Base-by-base conservation (phyloP, 139 green algal species). In the Pleodorina starrii region DNA sequence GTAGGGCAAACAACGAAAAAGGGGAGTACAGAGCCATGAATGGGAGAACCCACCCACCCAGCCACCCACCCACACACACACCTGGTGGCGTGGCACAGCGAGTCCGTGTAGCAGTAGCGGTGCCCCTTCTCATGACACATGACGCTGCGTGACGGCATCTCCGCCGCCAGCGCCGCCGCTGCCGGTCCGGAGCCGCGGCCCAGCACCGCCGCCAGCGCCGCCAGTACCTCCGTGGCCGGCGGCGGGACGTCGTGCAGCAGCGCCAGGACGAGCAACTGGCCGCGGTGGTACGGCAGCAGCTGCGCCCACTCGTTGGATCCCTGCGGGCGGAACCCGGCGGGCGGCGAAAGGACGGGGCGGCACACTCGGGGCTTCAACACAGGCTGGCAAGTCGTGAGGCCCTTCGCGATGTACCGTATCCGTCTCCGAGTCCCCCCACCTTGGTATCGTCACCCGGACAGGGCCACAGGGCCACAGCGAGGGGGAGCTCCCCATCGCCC, bases 211-310 rank as follows among this genome's bases (percentile, higher is more conserved):
- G 84, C 84, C 48, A 89, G 84, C 84, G 84, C 84, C 68, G 68
- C 84, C 69, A 89, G 69, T 46, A 82, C 48, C 27, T 89, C 84
- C 5, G 46, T 7, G 5, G 16, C 69, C 5, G 84, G 84, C 69
- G 84, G 84, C 32, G 68, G 84, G 25, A 68, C 69, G 84, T 89
- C 84, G 68, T 89, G 84, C 69, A 83, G 84, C 48, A 83, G 69
- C 84, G 44, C 11, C 68, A 82, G 50, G 43, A 89, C 69, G 63
- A 89, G 48, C 84, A 89, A 68, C 69, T 43, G 84, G 35, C 69
- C 69, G 25, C 84, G 69, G 69, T 82, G 84, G 84, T 82, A 89
- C 36, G 68, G 84, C 69, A 89, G 68, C 69, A 89, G 84, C 84
- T 83, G 84, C 0, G 69, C 69, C 84, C 84, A 89, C 68, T 89